Conservation (phyloP, 441 rosid species). For the Gossypium gossypioides region DNA sequence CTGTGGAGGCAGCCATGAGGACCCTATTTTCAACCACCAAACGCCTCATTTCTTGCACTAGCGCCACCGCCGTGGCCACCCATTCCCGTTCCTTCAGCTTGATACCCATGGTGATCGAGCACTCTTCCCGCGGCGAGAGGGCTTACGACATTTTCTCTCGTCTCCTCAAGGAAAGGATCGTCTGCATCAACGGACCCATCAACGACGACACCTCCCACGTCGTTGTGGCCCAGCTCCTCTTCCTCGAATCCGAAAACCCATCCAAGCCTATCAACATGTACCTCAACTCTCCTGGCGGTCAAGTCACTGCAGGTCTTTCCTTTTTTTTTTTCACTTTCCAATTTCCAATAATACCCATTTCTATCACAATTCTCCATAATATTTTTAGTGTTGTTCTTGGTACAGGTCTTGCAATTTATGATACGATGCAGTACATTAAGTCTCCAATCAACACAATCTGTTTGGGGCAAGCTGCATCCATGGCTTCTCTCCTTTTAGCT, state of each 20-base stretch:
- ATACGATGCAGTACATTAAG: constrained; percentile 89
- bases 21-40: constrained; percentile 7
- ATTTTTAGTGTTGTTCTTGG: not conserved
- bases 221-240: constrained; percentile 94
- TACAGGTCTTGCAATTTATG: constrained; percentile 90
- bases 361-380: not conserved
- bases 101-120: constrained; percentile 94
- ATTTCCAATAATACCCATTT: not conserved
- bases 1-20: constrained; percentile 7
- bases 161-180: constrained; percentile 82
- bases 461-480: constrained; percentile 94
- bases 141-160: constrained; percentile 96
- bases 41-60: not conserved
- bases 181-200: constrained; percentile 88
- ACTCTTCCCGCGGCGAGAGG: constrained; percentile 93
- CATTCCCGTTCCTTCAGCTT: constrained; percentile 28
- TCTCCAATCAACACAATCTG: constrained; percentile 88
- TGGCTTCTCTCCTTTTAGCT: constrained; percentile 91
- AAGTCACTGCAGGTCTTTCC: constrained; percentile 75
- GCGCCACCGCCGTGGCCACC: not conserved
- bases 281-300: constrained; percentile 96
- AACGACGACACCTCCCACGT: constrained; percentile 87
- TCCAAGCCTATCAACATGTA: constrained; percentile 94
- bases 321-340: not conserved
- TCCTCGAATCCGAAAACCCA: constrained; percentile 92